A percentile compares a stretch with the other conserved stretches of the same genome.
phyloP scores from a whole-genome alignment of 345 rosid genomes.

The Cardamine occulta region DNA sequence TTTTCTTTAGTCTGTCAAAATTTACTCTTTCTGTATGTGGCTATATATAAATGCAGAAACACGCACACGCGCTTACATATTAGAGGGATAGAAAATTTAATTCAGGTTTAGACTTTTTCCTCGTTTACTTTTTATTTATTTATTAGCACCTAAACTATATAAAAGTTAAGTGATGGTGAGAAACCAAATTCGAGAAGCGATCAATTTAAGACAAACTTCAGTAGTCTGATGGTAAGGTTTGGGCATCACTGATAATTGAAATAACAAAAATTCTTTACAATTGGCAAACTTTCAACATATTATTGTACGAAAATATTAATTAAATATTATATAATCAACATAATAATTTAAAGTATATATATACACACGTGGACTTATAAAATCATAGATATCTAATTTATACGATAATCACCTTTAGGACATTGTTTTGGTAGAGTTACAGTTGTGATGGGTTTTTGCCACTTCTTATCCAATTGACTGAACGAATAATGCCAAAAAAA shows the following conservation, averaged over 20 bases:
- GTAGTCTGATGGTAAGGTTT: neutral
- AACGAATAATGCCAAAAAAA: slow-evolving; percentile 22
- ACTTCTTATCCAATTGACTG: slow-evolving; percentile 19
- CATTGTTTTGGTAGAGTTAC: too few relatives aligned
- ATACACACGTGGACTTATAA: too few relatives aligned
- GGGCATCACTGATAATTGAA: neutral
- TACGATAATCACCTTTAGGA: too few relatives aligned
- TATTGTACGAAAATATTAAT: too few relatives aligned
- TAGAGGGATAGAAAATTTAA: neutral
- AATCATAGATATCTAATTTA: too few relatives aligned
- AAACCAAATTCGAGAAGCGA: slow-evolving; percentile 18
- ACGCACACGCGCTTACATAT: slow-evolving; percentile 2
- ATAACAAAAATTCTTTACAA: neutral
- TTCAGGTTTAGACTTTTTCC: slow-evolving; percentile 28
- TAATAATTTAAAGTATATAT: too few relatives aligned
- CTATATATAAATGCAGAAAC: slow-evolving; percentile 15
- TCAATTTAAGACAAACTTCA: neutral
- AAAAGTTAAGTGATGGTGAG: slow-evolving; percentile 9
- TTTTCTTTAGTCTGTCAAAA: neutral
- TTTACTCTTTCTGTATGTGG: neutral
- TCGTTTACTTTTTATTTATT: slow-evolving; percentile 21
- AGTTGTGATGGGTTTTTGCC: neutral
- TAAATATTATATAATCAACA: too few relatives aligned
- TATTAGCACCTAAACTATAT: neutral
- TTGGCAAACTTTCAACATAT: too few relatives aligned